Evolutionary conservation across 1,284 basidiomycete species (phyloP).

Genomic region (Leccinum glutinopallens): DNA sequence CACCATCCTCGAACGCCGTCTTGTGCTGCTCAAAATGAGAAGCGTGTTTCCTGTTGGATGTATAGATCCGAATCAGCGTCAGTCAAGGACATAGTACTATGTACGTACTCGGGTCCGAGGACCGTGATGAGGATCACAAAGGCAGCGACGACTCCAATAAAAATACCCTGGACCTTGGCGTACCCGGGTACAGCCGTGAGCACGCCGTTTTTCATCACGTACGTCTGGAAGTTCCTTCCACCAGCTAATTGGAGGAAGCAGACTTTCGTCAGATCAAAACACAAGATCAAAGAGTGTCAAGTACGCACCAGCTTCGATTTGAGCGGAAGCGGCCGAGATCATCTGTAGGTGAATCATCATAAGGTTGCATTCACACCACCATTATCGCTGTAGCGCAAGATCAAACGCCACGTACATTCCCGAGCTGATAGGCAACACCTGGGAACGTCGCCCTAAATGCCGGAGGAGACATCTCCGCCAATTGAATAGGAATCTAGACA

Average conservation of each 20-base stretch:
- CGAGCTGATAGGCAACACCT: constrained; percentile 88
- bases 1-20: constrained; percentile 78
- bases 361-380: neutral
- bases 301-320: constrained; percentile 91
- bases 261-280: constrained; percentile 4
- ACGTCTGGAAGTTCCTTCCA: constrained; percentile 59
- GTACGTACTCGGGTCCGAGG: constrained; percentile 72
- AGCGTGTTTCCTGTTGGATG: constrained; percentile 62
- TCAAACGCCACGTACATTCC: constrained; percentile 50
- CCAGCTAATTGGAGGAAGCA: constrained; percentile 46
- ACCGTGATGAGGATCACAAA: constrained; percentile 70
- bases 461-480: constrained; percentile 90
- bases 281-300: constrained; percentile 75
- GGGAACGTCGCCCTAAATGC: constrained; percentile 94
- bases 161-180: constrained; percentile 83
- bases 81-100: neutral
- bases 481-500: constrained; percentile 74
- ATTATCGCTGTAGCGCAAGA: neutral
- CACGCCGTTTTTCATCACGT: constrained; percentile 50
- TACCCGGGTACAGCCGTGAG: constrained; percentile 69
- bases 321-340: constrained; percentile 85
- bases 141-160: constrained; percentile 76
- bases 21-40: constrained; percentile 84
- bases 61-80: neutral
- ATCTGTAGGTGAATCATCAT: constrained; percentile 48